A percentile compares a stretch with the other conserved stretches of the same genome.
Conservation (phyloP, 257 asterid species). For the Ballota nigra region DNA sequence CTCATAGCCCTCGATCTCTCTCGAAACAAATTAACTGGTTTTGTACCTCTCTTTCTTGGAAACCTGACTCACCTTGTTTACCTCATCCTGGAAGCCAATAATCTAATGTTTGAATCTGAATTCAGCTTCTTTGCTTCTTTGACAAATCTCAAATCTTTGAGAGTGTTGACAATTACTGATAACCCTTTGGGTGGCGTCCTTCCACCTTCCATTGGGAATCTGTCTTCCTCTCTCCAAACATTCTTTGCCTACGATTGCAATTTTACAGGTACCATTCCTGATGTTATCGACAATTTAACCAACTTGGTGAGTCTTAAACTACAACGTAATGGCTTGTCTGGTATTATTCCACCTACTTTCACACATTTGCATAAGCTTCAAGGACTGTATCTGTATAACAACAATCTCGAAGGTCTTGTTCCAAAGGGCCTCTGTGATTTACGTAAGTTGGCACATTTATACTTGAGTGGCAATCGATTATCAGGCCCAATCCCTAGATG, state of each 20-base stretch:
- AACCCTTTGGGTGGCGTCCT: conserved; percentile 18
- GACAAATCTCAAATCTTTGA: too few relatives aligned
- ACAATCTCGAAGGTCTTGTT: neutral
- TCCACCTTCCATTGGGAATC: conserved; percentile 28
- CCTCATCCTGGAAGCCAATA: too few relatives aligned
- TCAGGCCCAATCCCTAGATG: neutral
- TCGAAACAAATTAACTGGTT: too few relatives aligned
- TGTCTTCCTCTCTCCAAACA: conserved; percentile 10
- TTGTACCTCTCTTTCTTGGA: too few relatives aligned
- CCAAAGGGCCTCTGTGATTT: neutral
- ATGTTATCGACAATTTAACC: neutral
- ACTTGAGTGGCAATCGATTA: neutral
- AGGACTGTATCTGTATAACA: neutral
- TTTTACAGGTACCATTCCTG: neutral
- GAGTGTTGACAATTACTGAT: neutral
- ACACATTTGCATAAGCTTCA: neutral
- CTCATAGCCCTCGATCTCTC: too few relatives aligned
- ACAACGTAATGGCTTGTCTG: neutral
- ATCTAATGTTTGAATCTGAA: too few relatives aligned
- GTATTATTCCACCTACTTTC: neutral
- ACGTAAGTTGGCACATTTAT: too few relatives aligned
- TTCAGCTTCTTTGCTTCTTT: too few relatives aligned
- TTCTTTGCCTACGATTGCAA: neutral
- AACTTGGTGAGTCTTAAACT: too few relatives aligned
- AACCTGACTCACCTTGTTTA: too few relatives aligned